A percentile compares a stretch with the other conserved stretches of the same genome.
Evolutionary conservation across 2,329 filamentous ascomycete species (phyloP).

Genomic region (Lasiodiplodia sp.): DNA sequence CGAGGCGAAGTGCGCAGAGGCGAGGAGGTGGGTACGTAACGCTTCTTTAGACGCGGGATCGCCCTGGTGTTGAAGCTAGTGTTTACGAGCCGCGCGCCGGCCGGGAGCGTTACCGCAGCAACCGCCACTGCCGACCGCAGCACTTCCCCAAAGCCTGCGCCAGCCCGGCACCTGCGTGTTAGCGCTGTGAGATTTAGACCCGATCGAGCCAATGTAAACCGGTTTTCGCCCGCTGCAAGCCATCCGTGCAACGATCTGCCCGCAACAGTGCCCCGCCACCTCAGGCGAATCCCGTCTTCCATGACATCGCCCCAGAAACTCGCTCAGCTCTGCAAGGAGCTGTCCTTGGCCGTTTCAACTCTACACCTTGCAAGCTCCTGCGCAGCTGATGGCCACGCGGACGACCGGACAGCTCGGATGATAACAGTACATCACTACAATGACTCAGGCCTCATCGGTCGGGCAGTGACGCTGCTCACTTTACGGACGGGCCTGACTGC

Average conservation of each 20-base stretch:
- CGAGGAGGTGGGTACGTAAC: slow-evolving; percentile 17
- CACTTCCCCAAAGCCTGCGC: slow-evolving; percentile 9
- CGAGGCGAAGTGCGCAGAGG: slow-evolving; percentile 1
- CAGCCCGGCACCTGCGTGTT: slow-evolving; percentile 9
- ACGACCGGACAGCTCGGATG: background rate
- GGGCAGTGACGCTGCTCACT: background rate
- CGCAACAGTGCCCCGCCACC: slow-evolving; percentile 2
- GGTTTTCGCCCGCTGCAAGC: slow-evolving; percentile 21
- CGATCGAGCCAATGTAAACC: slow-evolving; percentile 24
- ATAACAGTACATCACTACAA: background rate
- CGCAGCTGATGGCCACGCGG: background rate
- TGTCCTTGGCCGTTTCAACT: background rate
- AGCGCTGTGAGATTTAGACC: slow-evolving; percentile 16
- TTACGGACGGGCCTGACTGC: no score
- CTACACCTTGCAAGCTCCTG: background rate
- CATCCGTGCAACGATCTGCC: slow-evolving; percentile 25
- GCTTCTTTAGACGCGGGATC: slow-evolving; percentile 27
- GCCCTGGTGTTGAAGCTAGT: slow-evolving; percentile 21
- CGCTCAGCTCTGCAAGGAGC: slow-evolving; percentile 23
- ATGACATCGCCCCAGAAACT: slow-evolving; percentile 14
- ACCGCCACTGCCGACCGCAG: background rate
- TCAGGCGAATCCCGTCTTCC: slow-evolving; percentile 8
- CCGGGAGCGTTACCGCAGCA: slow-evolving; percentile 21
- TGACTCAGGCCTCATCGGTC: background rate
- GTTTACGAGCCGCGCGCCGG: slow-evolving; percentile 10